These are phyloP conservation scores for Pseudovirgaria hyperparasitica DNA, from an alignment of 2,329 filamentous ascomycete genomes.

Conservation along the genomic window DNA sequence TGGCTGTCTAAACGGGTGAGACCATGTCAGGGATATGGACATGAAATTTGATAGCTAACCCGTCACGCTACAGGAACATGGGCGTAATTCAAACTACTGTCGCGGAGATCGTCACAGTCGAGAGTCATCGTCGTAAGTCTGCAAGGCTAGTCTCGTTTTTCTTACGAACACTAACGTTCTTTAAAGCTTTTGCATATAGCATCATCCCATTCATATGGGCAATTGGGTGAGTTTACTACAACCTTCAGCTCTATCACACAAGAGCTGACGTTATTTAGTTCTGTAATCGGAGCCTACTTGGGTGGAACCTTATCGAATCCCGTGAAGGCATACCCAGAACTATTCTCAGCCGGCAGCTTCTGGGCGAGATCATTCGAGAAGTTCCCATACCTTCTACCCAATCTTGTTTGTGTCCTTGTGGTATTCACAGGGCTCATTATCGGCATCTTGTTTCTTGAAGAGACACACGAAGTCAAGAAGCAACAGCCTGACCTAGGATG, in stretches of 20 bases:
- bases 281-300: constrained; percentile 83
- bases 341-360: constrained; percentile 61
- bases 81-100: constrained; percentile 92
- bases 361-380: too few species aligned
- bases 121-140: constrained; percentile 75
- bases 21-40: constrained; percentile 15
- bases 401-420: constrained; percentile 75
- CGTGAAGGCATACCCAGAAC: constrained; percentile 62
- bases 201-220: constrained; percentile 99
- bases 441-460: constrained; percentile 79
- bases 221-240: constrained; percentile 50
- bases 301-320: constrained; percentile 83
- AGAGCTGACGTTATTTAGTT: constrained; percentile 38
- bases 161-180: constrained; percentile 12
- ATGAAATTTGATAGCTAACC: constrained; percentile 16
- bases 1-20: constrained; percentile 82
- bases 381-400: constrained; percentile 85
- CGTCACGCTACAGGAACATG: constrained; percentile 54
- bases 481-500: constrained; percentile 61
- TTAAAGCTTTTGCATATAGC: constrained; percentile 72
- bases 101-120: constrained; percentile 81
- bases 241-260: constrained; percentile 5
- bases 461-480: constrained; percentile 81
- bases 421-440: constrained; percentile 64
- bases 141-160: constrained; percentile 3